Conservation (phyloP, 1,284 basidiomycete genomes). For the Microbotryomycetes sp. region DNA sequence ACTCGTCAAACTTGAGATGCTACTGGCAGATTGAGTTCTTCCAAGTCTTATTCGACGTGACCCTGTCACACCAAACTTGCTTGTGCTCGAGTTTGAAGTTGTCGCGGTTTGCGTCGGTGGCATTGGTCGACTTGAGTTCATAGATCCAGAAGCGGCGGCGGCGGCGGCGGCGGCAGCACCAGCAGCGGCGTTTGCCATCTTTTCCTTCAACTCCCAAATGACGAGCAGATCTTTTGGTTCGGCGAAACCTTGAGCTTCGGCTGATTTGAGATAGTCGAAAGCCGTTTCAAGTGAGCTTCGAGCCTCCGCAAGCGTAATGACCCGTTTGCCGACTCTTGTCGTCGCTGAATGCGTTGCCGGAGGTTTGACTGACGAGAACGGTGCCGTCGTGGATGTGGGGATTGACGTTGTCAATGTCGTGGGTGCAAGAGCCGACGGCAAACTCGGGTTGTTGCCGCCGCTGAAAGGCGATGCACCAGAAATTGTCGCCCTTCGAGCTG, state of each 20-base stretch:
- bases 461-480: conserved; percentile 27
- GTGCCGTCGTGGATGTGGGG: background rate
- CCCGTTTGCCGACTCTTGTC: background rate
- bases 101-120: background rate
- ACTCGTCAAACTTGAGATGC: background rate
- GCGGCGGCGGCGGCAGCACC: too few species aligned
- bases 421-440: conserved; percentile 1
- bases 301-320: conserved; percentile 23
- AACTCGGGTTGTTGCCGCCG: background rate
- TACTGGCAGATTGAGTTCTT: background rate
- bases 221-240: conserved; percentile 20
- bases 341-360: background rate
- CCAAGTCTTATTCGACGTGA: background rate
- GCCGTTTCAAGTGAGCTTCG: conserved; percentile 21
- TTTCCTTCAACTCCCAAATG: conserved; percentile 15
- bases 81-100: too few species aligned
- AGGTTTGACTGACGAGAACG: background rate
- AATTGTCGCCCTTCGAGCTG: conserved; percentile 24
- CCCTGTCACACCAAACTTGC: background rate
- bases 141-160: background rate
- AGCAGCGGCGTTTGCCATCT: background rate
- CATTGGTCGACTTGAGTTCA: too few species aligned
- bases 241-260: conserved; percentile 18
- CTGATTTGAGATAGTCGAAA: conserved; percentile 21
- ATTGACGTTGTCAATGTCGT: conserved; percentile 3